Conservation (phyloP, 768 basidiomycete genomes). For the Asterophora lycoperdoides region DNA sequence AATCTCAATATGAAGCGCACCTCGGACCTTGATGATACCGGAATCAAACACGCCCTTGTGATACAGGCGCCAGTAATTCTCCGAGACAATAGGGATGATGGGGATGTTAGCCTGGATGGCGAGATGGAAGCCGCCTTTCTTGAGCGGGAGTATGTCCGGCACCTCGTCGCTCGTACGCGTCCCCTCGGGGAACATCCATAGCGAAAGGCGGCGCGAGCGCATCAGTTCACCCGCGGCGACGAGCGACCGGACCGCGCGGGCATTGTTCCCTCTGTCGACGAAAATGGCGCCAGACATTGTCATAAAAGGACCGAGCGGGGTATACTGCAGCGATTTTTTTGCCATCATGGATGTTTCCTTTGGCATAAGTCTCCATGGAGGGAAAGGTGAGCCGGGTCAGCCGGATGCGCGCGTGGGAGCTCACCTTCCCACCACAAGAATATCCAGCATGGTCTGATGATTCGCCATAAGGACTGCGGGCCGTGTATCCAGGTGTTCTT, state of each 20-base stretch:
- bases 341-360: conserved; percentile 83
- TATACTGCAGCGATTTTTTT: conserved; percentile 83
- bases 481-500: conserved; percentile 67
- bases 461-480: conserved; percentile 82
- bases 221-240: conserved; percentile 74
- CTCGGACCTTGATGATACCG: conserved; percentile 78
- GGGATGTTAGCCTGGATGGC: conserved; percentile 90
- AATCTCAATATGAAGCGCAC: conserved; percentile 39
- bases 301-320: conserved; percentile 92
- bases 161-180: conserved; percentile 71
- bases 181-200: conserved; percentile 97
- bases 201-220: conserved; percentile 62
- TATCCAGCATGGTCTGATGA: conserved; percentile 92
- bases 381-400: not conserved
- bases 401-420: conserved; percentile 18
- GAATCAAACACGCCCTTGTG: conserved; percentile 69
- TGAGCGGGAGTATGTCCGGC: conserved; percentile 78
- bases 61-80: conserved; percentile 92
- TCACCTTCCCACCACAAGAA: conserved; percentile 77
- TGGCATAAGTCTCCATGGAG: conserved; percentile 64
- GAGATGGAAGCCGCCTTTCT: conserved; percentile 97
- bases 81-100: conserved; percentile 85
- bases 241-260: conserved; percentile 70
- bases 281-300: conserved; percentile 86
- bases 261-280: conserved; percentile 79